Conservation (phyloP, 805 yeast species). For the Candida morakotiae region DNA sequence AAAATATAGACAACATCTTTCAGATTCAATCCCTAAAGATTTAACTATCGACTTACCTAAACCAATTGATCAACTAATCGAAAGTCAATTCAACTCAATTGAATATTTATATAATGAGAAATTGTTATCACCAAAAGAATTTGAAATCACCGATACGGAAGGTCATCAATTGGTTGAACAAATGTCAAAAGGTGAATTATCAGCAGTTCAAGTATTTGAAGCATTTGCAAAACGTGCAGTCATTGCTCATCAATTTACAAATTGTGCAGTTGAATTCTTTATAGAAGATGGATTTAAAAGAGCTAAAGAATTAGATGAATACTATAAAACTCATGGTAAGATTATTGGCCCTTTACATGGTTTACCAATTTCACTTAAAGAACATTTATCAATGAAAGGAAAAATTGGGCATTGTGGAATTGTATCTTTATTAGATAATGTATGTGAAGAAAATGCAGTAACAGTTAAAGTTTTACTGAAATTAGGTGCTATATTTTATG, state of each 20-base stretch:
- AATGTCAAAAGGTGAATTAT: constrained; percentile 28
- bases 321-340: constrained; percentile 42
- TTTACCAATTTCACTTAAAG: constrained; percentile 53
- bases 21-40: constrained; percentile 25
- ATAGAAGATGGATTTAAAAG: constrained; percentile 34
- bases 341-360: constrained; percentile 63
- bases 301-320: constrained; percentile 53
- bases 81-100: constrained; percentile 32
- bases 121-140: constrained; percentile 29
- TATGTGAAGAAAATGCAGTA: constrained; percentile 25
- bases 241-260: constrained; percentile 36
- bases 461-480: constrained; percentile 31
- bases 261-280: constrained; percentile 42
- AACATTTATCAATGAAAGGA: constrained; percentile 36
- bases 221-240: constrained; percentile 40
- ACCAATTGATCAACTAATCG: constrained; percentile 23
- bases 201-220: constrained; percentile 33
- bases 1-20: constrained; percentile 28
- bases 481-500: constrained; percentile 40
- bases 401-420: constrained; percentile 35
- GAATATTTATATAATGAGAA: constrained; percentile 30
- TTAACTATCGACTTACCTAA: constrained; percentile 30
- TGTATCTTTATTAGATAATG: constrained; percentile 29
- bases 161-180: constrained; percentile 22
- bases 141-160: constrained; percentile 34